These are phyloP conservation scores for Delonix regia DNA, from an alignment of 306 rosid genomes.

Conservation along the genomic window DNA sequence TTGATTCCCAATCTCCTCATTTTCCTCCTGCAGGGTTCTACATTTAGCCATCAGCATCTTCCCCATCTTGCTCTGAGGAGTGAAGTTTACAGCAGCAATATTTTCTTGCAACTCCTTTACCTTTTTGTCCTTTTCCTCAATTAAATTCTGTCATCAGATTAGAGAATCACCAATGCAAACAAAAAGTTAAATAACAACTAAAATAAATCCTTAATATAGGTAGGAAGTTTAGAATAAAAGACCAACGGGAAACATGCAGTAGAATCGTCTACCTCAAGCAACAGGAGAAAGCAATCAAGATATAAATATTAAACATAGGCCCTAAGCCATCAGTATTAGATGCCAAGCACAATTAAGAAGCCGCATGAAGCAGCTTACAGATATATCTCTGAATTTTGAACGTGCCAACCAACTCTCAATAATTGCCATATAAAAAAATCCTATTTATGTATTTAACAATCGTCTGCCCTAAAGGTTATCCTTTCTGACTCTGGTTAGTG, in stretches of 20 bases:
- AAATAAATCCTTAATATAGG: constrained; percentile 8
- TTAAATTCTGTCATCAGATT: constrained; percentile 64
- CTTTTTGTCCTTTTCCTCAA: constrained; percentile 87
- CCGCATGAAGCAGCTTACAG: neutral
- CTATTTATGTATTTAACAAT: neutral
- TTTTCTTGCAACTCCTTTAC: constrained; percentile 89
- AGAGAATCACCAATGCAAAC: constrained; percentile 24
- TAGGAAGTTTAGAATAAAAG: neutral
- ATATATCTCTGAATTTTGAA: constrained; percentile 13
- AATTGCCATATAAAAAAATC: neutral
- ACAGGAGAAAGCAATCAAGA: constrained; percentile 3
- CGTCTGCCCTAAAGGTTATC: neutral
- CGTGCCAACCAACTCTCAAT: constrained; percentile 14
- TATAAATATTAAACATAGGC: neutral
- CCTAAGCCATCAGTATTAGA: neutral
- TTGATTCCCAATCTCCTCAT: constrained; percentile 95
- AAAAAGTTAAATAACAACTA: constrained; percentile 9
- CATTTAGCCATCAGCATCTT: constrained; percentile 96
- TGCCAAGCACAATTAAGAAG: constrained; percentile 12
- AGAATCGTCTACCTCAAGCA: neutral
- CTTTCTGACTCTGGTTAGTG: neutral
- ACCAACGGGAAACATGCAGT: constrained; percentile 2
- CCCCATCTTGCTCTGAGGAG: constrained; percentile 95
- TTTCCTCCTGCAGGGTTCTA: constrained; percentile 94
- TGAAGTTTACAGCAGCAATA: constrained; percentile 80